A percentile compares a stretch with the other conserved stretches of the same genome.
Conservation (phyloP, 441 rosid genomes). For the Jatropha podagrica region DNA sequence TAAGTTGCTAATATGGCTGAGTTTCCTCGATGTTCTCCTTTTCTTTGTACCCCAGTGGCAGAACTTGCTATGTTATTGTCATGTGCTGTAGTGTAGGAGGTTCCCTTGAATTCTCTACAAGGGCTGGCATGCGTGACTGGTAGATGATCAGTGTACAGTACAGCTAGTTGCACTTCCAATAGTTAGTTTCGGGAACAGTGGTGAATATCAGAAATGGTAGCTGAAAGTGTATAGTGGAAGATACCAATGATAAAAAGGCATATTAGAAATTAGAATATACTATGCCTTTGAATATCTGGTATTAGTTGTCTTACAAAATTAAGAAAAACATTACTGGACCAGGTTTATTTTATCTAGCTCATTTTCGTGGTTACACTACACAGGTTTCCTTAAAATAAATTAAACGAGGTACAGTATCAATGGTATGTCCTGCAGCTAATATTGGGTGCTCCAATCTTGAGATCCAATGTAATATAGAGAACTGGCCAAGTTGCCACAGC, state of each 20-base stretch:
- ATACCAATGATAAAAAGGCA: neutral
- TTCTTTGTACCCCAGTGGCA: neutral
- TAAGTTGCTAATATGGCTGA: neutral
- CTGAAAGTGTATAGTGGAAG: slow-evolving; percentile 5
- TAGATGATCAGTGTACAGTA: slow-evolving; percentile 18
- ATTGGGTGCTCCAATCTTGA: no score
- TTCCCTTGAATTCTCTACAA: neutral
- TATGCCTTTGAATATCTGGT: neutral
- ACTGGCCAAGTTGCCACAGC: no score
- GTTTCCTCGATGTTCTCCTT: neutral
- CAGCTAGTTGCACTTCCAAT: neutral
- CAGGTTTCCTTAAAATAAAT: no score
- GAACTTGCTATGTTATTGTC: neutral
- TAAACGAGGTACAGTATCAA: no score
- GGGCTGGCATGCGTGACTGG: slow-evolving; percentile 1
- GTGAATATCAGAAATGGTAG: slow-evolving; percentile 5
- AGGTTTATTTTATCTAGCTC: neutral
- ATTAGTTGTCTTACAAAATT: no score
- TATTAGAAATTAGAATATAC: neutral
- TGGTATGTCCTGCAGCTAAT: no score
- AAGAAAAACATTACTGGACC: neutral
- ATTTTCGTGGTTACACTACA: no score
- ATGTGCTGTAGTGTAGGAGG: neutral
- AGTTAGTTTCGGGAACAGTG: neutral
- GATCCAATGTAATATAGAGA: no score